Evolutionary conservation across 2,329 filamentous ascomycete genomes (phyloP).

Genomic region (Cladosporium sp.): DNA sequence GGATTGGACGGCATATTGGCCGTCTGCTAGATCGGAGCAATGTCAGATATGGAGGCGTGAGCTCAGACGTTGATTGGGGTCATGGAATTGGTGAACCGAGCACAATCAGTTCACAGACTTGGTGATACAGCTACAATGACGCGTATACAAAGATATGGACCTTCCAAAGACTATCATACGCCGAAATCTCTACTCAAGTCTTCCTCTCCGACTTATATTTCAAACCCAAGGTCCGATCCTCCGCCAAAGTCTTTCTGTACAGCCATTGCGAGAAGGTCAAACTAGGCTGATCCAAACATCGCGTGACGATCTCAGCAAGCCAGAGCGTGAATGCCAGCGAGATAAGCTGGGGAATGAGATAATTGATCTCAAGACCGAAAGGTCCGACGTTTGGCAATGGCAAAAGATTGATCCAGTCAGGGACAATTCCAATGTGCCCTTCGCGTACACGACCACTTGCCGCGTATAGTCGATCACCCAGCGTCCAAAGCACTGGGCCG

Average conservation of each 20-base stretch:
- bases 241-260: conserved; percentile 45
- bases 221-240: neutral
- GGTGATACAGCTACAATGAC: neutral
- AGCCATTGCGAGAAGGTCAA: conserved; percentile 56
- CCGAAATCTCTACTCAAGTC: neutral
- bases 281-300: conserved; percentile 57
- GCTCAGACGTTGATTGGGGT: no score
- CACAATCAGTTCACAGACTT: neutral
- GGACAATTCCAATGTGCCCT: conserved; percentile 47
- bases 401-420: conserved; percentile 55
- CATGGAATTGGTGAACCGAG: no score
- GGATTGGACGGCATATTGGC: no score
- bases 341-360: conserved; percentile 57
- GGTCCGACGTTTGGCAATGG: conserved; percentile 54
- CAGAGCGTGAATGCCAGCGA: conserved; percentile 57
- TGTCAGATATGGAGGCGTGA: no score
- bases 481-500: conserved; percentile 55
- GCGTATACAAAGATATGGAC: neutral
- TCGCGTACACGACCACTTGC: conserved; percentile 54
- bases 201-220: neutral
- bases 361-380: conserved; percentile 57
- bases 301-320: conserved; percentile 54
- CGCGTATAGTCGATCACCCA: conserved; percentile 62
- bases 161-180: neutral
- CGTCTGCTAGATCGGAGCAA: no score